A percentile compares a stretch with the other conserved stretches of the same genome.
Evolutionary conservation across 2,329 filamentous ascomycete species (phyloP).

Genomic region (Ophiognomonia clavigignenti-juglandacearum): DNA sequence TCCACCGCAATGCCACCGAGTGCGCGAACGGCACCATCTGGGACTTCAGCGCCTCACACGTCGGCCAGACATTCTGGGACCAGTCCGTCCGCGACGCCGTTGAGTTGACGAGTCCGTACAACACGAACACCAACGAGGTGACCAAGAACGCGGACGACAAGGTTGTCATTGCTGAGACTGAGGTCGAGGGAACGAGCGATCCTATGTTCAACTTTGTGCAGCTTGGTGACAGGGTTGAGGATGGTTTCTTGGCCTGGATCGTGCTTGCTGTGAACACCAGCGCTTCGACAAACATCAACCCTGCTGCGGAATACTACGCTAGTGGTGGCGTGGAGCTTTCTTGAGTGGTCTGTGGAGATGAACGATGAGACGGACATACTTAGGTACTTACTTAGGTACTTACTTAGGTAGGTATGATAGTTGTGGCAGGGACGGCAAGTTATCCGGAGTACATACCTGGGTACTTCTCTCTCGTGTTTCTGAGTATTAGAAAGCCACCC

Average conservation of each 20-base stretch:
- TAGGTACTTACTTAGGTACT: too few species aligned
- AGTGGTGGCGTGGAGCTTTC: neutral
- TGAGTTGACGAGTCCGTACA: slow-evolving; percentile 21
- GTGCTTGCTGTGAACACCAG: slow-evolving; percentile 23
- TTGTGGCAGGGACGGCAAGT: too few species aligned
- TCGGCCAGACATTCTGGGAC: slow-evolving; percentile 26
- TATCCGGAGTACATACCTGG: too few species aligned
- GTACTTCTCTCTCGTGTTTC: too few species aligned
- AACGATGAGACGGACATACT: too few species aligned
- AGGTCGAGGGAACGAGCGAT: slow-evolving; percentile 23
- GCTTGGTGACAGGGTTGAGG: slow-evolving; percentile 18
- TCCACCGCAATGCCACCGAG: slow-evolving; percentile 24
- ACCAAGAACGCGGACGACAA: slow-evolving; percentile 21
- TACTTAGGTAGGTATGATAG: too few species aligned
- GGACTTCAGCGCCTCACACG: slow-evolving; percentile 24
- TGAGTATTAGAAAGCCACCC: too few species aligned
- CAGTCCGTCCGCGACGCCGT: slow-evolving; percentile 20
- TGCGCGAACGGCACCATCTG: slow-evolving; percentile 37
- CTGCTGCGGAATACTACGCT: slow-evolving; percentile 19
- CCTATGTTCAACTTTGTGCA: slow-evolving; percentile 23
- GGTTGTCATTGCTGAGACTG: slow-evolving; percentile 21
- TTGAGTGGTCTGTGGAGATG: too few species aligned
- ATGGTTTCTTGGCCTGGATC: slow-evolving; percentile 25
- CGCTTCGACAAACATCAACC: slow-evolving; percentile 18
- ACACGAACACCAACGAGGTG: slow-evolving; percentile 20